Base-by-base conservation (phyloP, 495 filamentous ascomycete species). In the Podospora pseudopauciseta region DNA sequence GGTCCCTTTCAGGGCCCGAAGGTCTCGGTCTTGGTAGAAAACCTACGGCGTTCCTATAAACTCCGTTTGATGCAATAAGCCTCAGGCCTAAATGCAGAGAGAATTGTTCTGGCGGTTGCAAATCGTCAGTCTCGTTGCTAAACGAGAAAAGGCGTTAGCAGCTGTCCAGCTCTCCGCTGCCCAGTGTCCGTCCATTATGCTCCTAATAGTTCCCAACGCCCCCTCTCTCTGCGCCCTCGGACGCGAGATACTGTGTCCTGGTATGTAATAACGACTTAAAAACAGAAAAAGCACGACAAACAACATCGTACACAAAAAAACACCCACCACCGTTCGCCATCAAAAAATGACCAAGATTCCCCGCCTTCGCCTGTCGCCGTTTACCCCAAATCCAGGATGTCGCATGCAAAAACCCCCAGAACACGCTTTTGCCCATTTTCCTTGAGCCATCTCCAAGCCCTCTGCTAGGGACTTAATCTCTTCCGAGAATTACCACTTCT, bases 371-470 rank as follows among this genome's bases (percentile, higher is more conserved):
- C 68, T 66, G 67, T 77, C 77, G 74, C 74, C 75, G 13, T 68
- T 70, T 66, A 32, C 72, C 70, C 72, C 69, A 44, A 65, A 71
- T 67, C 76, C 74, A 71, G 75, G 72, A 76, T 67, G 63, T 75
- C 76, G 76, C 76, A 77, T 74, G 75, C 67, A 74, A 76, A 76
- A 75, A 60, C 68, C 53, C 69, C 72, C 20, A 66, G 67, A 68
- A 39, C 66, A 60, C 63, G 65, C 70, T 71, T 71, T 76, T 49
- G 71, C 74, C 73, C 65, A 65, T 73, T 70, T 56, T 55, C 69
- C 72, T 64, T 71, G 67, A 77, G 70, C 72, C 67, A 65, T 78
- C 75, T 76, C 39, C 39, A 16, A 49, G 39, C 13, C 39, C 39
- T 49, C 13, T 49, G 13, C 9, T 16, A 76, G 68, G 67, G 76